A percentile compares a stretch with the other conserved stretches of the same genome.
Conservation (phyloP, 2,329 filamentous ascomycete genomes). For the Chaetomium sp. region DNA sequence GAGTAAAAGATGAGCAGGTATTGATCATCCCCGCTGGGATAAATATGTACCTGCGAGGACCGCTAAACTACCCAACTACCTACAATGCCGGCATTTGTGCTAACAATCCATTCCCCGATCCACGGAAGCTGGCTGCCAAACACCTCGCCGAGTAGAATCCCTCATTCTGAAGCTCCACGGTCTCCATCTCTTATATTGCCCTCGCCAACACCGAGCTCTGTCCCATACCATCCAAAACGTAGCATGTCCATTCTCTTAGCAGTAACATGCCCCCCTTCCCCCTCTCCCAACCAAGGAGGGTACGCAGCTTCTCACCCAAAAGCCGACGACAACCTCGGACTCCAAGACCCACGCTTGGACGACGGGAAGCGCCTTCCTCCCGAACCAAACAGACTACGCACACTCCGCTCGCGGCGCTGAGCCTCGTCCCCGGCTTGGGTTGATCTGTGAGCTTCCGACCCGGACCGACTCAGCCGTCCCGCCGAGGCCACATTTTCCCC, state of each 20-base stretch:
- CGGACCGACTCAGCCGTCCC: not conserved
- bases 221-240: not conserved
- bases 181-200: not conserved
- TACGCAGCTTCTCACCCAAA: slow-evolving; percentile 1
- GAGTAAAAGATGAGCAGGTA: not conserved
- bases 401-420: not conserved
- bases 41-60: not conserved
- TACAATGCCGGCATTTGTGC: not conserved
- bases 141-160: not conserved
- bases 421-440: not conserved
- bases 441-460: not conserved
- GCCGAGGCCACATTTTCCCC: not conserved
- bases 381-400: not conserved
- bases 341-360: not conserved
- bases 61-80: not conserved
- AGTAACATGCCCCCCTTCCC: not conserved
- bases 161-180: not conserved
- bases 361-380: not conserved
- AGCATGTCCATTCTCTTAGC: too few relatives aligned
- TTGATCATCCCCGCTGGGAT: not conserved
- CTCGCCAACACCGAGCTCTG: not conserved
- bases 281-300: not conserved
- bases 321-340: slow-evolving; percentile 8
- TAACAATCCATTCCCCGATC: not conserved
- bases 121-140: not conserved